phyloP scores from a whole-genome alignment of 352 stramenopile species.

The Thraustochytrium striatum region DNA sequence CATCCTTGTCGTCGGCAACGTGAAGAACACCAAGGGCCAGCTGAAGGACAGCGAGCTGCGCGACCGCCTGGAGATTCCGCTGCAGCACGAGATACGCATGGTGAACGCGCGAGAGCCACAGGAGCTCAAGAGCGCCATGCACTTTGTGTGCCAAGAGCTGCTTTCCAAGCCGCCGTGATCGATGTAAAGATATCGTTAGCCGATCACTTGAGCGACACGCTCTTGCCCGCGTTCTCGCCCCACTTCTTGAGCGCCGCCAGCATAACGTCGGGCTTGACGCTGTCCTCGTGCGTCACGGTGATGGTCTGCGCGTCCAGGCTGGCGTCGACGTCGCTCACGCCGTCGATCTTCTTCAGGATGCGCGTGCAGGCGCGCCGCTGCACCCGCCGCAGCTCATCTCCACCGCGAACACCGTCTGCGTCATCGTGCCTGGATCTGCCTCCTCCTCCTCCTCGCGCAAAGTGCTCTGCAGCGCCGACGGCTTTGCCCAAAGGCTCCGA shows the following conservation, averaged over 20 bases:
- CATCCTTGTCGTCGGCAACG: constrained; percentile 20
- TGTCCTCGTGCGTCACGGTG: constrained; percentile 68
- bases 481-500: too few species aligned
- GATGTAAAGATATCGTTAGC: too few species aligned
- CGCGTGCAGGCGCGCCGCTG: constrained; percentile 76
- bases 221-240: constrained; percentile 54
- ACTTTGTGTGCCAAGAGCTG: constrained; percentile 29
- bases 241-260: constrained; percentile 77
- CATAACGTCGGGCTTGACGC: constrained; percentile 70
- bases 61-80: constrained; percentile 26
- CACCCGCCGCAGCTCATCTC: constrained; percentile 81
- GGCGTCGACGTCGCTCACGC: constrained; percentile 73
- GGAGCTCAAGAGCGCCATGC: constrained; percentile 19
- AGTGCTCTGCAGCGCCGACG: too few species aligned
- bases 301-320: constrained; percentile 74
- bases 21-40: neutral
- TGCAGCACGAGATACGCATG: neutral
- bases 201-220: constrained; percentile 12
- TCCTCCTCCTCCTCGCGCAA: too few species aligned
- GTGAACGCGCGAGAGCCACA: constrained; percentile 3
- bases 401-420: constrained; percentile 77
- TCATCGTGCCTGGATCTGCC: constrained; percentile 58
- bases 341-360: constrained; percentile 80
- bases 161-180: too few species aligned
- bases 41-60: constrained; percentile 23